Evolutionary conservation across 352 stramenopile species (phyloP), one percentile per base, ranked within the genome.

Genomic region (Phytophthora rubi): DNA sequence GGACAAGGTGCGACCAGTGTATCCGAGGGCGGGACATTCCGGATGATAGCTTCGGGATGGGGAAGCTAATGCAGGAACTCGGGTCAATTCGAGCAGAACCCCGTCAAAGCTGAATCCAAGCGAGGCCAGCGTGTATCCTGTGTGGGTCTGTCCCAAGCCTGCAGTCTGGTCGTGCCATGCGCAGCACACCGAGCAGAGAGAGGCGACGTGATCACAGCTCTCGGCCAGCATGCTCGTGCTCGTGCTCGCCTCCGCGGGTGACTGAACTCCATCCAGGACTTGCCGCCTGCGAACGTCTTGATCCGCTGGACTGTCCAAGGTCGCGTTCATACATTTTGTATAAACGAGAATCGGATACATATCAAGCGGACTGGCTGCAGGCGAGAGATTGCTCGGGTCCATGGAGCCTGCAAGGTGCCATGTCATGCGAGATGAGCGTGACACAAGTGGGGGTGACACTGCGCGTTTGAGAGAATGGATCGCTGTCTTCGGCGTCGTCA

Each of bases 1-100:
- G 58, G 65, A 66, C 57, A 68, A 68, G 57, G 44, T 53, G 21
- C 61, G 68, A 76, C 26, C 68, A 76, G 68, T 56, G 51, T 42
- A 75, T 75, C 68, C 52, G 57, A 51, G n/a, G 60, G 21, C 55
- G 55, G 45, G 68, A 63, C 45, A 62, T 28, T 21, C 39, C 39
- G 58, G 47, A 61, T 53, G 66, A 65, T 61, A 60, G 30, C 21
- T 12, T 9, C 16, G 6, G n/a, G 63, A 76, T 72, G 58, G 63
- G 62, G 62, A 75, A 64, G 26, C 49, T 53, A 62, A 35, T n/a
- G 53, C 35, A 21, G 30, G 28, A 28, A 12, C 32, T 37, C 32
- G 35, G 35, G 9, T 13, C 42, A 49, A 10, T 21, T n/a, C 42
- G 15, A 49, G 42, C 42, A 49, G 42, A 49, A 23, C n/a, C 42